These are phyloP conservation scores for Cinnamomum micranthum DNA, from an alignment of 164 flowering plant genomes.

Conservation along the genomic window DNA sequence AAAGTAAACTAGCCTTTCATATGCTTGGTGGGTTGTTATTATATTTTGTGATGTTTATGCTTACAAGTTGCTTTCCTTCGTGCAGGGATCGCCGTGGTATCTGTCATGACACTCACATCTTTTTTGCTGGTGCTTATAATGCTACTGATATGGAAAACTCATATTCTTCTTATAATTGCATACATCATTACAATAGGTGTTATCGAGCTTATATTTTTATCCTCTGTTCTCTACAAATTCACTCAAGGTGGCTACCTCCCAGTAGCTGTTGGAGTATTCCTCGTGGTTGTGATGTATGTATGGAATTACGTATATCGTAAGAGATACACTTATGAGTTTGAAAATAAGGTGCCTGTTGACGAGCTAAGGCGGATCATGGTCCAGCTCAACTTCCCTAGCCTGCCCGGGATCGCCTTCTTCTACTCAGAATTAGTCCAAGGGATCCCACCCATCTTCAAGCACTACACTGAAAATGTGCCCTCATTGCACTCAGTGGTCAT, in stretches of 20 bases:
- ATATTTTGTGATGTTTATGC: too few species aligned
- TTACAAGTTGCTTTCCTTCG: not conserved
- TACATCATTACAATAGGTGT: slow-evolving; percentile 45
- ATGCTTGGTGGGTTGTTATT: too few species aligned
- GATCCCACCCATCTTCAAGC: slow-evolving; percentile 76
- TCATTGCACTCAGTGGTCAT: slow-evolving; percentile 72
- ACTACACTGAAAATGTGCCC: slow-evolving; percentile 55
- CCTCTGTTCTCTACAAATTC: slow-evolving; percentile 75
- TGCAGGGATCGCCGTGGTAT: slow-evolving; percentile 63
- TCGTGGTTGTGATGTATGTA: slow-evolving; percentile 47
- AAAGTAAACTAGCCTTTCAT: too few species aligned
- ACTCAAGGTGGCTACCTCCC: slow-evolving; percentile 77
- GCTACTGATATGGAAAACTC: slow-evolving; percentile 81
- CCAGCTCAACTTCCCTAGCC: slow-evolving; percentile 23
- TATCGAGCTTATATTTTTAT: slow-evolving; percentile 42
- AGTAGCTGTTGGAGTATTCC: slow-evolving; percentile 41
- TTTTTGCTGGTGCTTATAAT: slow-evolving; percentile 57
- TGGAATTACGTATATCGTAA: slow-evolving; percentile 37
- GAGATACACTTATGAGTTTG: slow-evolving; percentile 66
- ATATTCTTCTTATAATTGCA: slow-evolving; percentile 36
- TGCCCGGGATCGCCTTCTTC: slow-evolving; percentile 68
- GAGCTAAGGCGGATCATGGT: slow-evolving; percentile 29
- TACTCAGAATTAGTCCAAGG: slow-evolving; percentile 85
- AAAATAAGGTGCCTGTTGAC: slow-evolving; percentile 54
- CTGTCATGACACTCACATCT: slow-evolving; percentile 53